Percentiles rank a stretch among this genome's conserved stretches.
Conservation (phyloP, 2,329 filamentous ascomycete genomes). For the Arthroderma sp. region DNA sequence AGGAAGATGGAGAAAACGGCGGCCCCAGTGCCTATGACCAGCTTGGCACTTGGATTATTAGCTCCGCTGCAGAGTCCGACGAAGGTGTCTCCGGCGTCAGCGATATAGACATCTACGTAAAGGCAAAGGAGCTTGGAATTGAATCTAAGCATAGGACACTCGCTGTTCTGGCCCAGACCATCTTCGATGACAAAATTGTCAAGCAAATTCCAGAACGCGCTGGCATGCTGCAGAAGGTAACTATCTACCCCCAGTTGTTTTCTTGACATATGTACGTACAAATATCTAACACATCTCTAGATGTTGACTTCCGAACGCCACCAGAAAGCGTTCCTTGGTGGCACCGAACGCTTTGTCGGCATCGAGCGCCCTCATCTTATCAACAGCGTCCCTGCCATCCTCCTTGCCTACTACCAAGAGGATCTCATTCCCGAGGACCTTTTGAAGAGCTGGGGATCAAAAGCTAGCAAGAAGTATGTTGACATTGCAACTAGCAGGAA, state of each 20-base stretch:
- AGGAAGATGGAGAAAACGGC: conserved; percentile 65
- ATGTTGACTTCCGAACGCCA: conserved; percentile 83
- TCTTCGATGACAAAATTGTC: conserved; percentile 83
- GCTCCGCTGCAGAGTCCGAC: conserved; percentile 53
- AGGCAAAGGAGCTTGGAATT: conserved; percentile 91
- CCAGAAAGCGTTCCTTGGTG: conserved; percentile 88
- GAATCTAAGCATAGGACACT: conserved; percentile 89
- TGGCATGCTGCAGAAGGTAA: conserved; percentile 74
- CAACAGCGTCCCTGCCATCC: conserved; percentile 66
- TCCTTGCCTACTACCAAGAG: conserved; percentile 80
- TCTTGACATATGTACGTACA: not conserved
- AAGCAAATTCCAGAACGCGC: conserved; percentile 77
- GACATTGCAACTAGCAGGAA: conserved; percentile 82
- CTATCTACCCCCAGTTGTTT: conserved; percentile 13
- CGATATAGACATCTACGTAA: conserved; percentile 85
- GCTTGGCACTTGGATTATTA: conserved; percentile 83
- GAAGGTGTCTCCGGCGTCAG: conserved; percentile 66
- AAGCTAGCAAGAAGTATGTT: conserved; percentile 97
- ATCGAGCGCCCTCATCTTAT: conserved; percentile 70
- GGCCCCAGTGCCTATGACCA: conserved; percentile 72
- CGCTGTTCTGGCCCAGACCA: conserved; percentile 78
- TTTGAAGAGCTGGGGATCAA: conserved; percentile 78
- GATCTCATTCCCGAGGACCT: conserved; percentile 82
- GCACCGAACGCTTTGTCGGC: conserved; percentile 81
- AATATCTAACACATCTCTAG: conserved; percentile 25